phyloP scores from a whole-genome alignment of 2,329 filamentous ascomycete species.

The Fusarium succisae region DNA sequence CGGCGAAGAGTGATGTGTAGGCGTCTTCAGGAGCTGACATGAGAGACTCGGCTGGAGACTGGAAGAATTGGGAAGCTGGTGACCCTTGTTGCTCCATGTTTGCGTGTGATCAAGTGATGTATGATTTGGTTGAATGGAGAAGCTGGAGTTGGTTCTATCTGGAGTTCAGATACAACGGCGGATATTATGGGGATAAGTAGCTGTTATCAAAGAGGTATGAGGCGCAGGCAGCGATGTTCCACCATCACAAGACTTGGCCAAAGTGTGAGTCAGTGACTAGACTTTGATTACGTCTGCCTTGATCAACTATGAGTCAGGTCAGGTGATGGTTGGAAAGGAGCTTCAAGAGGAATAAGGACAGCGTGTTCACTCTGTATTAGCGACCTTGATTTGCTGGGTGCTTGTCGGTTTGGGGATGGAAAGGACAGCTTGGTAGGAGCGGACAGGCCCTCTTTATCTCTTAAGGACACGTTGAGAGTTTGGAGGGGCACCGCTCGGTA shows the following conservation, averaged over 20 bases:
- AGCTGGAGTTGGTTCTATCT: neutral
- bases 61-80: conserved; percentile 61
- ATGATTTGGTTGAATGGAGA: neutral
- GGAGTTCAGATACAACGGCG: conserved; percentile 5
- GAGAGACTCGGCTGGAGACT: conserved; percentile 64
- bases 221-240: conserved; percentile 26
- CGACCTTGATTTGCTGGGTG: conserved; percentile 23
- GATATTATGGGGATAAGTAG: conserved; percentile 10
- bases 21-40: conserved; percentile 60
- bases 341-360: conserved; percentile 41
- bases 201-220: conserved; percentile 3
- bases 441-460: conserved; percentile 49
- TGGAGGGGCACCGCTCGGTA: conserved; percentile 9
- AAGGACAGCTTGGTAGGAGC: conserved; percentile 31
- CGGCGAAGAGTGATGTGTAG: conserved; percentile 60
- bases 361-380: conserved; percentile 36
- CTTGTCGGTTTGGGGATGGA: conserved; percentile 18
- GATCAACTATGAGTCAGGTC: conserved; percentile 40
- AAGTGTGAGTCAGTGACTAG: conserved; percentile 40
- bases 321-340: conserved; percentile 21
- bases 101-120: conserved; percentile 17
- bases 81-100: conserved; percentile 55
- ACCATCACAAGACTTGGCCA: conserved; percentile 31
- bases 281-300: conserved; percentile 19
- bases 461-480: conserved; percentile 47